Conservation (phyloP, 2,329 filamentous ascomycete genomes). For the Lasiodiplodia sp. region DNA sequence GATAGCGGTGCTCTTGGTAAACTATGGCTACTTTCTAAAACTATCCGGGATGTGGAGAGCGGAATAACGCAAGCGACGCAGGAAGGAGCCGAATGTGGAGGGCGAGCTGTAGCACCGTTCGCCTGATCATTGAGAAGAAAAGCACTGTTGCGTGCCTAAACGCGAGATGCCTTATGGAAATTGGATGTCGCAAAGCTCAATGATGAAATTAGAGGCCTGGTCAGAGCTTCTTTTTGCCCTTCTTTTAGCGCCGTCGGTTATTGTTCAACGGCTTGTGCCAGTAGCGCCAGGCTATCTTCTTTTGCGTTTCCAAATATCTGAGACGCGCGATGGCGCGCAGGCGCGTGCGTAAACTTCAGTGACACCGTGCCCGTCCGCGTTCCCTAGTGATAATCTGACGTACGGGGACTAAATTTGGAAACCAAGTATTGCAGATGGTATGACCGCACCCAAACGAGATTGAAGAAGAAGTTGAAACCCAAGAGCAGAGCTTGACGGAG, state of each 20-base stretch:
- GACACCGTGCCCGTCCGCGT: neutral
- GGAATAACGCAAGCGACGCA: neutral
- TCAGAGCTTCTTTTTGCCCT: neutral
- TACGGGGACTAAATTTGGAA: conserved; percentile 1
- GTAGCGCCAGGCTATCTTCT: neutral
- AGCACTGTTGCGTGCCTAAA: neutral
- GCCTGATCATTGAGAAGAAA: neutral
- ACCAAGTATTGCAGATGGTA: neutral
- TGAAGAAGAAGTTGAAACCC: neutral
- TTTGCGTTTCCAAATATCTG: neutral
- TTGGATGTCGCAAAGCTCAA: neutral
- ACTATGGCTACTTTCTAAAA: neutral
- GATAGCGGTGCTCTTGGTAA: neutral
- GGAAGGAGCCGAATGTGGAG: neutral
- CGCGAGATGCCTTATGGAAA: neutral
- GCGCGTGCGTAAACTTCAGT: neutral
- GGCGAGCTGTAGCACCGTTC: neutral
- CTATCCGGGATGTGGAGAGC: neutral
- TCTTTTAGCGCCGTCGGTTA: neutral
- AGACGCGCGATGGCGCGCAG: neutral
- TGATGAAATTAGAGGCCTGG: neutral
- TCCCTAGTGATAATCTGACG: neutral
- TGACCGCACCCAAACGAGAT: conserved; percentile 1
- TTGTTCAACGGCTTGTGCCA: neutral
- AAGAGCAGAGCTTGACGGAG: neutral